Conservation (phyloP, 176 grass and related monocot species). For the Eleusine indica region DNA sequence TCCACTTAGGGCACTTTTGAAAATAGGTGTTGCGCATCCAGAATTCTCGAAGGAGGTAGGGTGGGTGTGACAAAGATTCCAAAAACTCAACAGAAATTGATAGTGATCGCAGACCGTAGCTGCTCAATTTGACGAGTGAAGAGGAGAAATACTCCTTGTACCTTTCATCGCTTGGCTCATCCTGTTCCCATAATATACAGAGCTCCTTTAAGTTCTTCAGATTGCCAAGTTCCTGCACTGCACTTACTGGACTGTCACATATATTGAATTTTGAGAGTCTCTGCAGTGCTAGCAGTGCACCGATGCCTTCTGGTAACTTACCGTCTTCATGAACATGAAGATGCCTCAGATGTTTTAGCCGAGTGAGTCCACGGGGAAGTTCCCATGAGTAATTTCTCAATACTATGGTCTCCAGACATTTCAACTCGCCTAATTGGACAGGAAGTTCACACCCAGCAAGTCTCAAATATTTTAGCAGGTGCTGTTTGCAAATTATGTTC, state of each 20-base stretch:
- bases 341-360: neutral
- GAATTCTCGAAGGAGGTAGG: neutral
- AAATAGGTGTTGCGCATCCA: neutral
- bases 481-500: neutral
- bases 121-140: neutral
- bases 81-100: neutral
- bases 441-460: neutral
- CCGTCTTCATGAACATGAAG: neutral
- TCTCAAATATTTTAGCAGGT: conserved; percentile 16
- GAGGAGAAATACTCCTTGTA: neutral
- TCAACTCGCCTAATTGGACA: neutral
- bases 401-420: neutral
- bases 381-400: neutral
- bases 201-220: neutral
- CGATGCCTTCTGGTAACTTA: neutral
- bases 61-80: neutral
- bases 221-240: conserved; percentile 8
- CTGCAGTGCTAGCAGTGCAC: neutral
- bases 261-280: neutral
- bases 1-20: neutral
- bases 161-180: neutral
- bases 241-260: neutral
- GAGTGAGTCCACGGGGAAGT: neutral
- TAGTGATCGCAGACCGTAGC: neutral
- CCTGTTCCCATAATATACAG: neutral